Evolutionary conservation across 2,329 filamentous ascomycete species (phyloP).

Genomic region (Claviceps arundinis): DNA sequence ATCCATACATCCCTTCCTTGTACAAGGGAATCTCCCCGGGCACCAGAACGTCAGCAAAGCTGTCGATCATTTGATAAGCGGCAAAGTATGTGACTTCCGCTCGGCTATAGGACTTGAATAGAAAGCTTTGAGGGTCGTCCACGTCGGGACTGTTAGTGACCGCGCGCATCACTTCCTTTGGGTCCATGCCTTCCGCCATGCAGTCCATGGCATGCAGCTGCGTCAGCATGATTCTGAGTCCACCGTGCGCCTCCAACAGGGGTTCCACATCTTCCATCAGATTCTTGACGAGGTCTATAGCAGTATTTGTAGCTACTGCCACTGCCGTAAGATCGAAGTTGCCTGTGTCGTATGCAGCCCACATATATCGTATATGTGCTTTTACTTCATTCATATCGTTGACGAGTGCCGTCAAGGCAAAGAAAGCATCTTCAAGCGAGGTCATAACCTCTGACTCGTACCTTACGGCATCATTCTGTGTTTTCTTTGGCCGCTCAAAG

Average conservation of each 20-base stretch:
- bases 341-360: slow-evolving; percentile 13
- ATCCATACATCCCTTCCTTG: slow-evolving; percentile 13
- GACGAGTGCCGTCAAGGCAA: slow-evolving; percentile 15
- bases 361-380: slow-evolving; percentile 16
- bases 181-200: neutral
- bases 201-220: slow-evolving; percentile 5
- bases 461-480: neutral
- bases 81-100: neutral
- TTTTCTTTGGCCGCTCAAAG: neutral
- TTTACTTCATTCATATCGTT: slow-evolving; percentile 19
- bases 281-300: slow-evolving; percentile 19
- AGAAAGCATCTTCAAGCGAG: slow-evolving; percentile 13
- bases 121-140: neutral
- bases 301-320: slow-evolving; percentile 25
- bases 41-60: slow-evolving; percentile 5
- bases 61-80: neutral
- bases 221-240: slow-evolving; percentile 9
- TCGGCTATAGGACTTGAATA: neutral
- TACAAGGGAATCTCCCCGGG: slow-evolving; percentile 8
- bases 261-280: slow-evolving; percentile 18
- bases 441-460: slow-evolving; percentile 20
- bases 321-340: slow-evolving; percentile 18
- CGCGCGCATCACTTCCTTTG: neutral
- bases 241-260: slow-evolving; percentile 14
- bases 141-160: neutral